Percentiles rank a stretch among this genome's conserved stretches.
Conservation (phyloP, 768 basidiomycete genomes). For the Mycena kentingensis region DNA sequence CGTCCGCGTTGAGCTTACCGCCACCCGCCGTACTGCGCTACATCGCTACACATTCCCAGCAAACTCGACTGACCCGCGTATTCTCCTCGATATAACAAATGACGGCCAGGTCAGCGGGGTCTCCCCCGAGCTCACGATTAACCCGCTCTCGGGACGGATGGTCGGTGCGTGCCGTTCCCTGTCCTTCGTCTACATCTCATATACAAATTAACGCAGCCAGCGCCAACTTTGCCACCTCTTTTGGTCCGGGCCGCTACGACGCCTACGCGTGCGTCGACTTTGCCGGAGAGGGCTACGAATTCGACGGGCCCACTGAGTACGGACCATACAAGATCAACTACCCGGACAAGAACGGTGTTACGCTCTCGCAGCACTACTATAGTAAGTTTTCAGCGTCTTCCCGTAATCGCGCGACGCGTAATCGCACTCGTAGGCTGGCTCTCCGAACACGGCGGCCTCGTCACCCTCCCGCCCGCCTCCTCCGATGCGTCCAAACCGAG, state of each 20-base stretch:
- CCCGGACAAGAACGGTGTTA: constrained; percentile 46
- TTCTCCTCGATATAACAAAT: constrained; percentile 63
- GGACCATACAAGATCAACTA: constrained; percentile 56
- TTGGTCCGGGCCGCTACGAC: constrained; percentile 59
- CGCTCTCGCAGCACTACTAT: constrained; percentile 50
- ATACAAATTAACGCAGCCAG: constrained; percentile 28
- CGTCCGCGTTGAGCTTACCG: constrained; percentile 60
- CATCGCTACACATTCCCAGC: constrained; percentile 61
- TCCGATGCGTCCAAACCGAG: constrained; percentile 31
- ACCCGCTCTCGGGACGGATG: constrained; percentile 52
- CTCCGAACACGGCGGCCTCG: constrained; percentile 53
- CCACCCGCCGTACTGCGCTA: constrained; percentile 59
- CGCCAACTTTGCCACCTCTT: constrained; percentile 52
- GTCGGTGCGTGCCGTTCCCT: constrained; percentile 32
- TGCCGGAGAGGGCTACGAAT: constrained; percentile 50
- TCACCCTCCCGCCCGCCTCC: constrained; percentile 51
- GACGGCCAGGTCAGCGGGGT: constrained; percentile 59
- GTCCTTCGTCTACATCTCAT: background rate
- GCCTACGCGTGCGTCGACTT: constrained; percentile 66
- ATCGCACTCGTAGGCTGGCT: constrained; percentile 39
- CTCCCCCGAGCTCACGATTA: constrained; percentile 48
- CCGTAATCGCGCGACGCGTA: background rate
- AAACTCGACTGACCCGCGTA: constrained; percentile 48
- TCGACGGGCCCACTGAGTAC: constrained; percentile 52
- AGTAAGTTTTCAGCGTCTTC: constrained; percentile 33